phyloP scores from a whole-genome alignment of 768 basidiomycete species.

The Trametes maxima region DNA sequence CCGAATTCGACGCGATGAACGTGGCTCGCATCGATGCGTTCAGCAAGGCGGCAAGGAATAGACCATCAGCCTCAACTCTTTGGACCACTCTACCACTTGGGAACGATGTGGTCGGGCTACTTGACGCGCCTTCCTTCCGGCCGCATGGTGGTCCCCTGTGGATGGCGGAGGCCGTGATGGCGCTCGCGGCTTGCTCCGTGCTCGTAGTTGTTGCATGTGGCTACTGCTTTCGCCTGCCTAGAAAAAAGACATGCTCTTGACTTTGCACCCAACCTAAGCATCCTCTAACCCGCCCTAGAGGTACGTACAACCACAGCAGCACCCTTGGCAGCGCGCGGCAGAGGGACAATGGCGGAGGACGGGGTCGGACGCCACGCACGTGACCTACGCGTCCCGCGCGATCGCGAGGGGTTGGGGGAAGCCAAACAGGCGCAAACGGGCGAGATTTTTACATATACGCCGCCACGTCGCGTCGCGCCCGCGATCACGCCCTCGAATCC shows the following conservation, averaged over 20 bases:
- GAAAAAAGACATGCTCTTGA: too few relatives aligned
- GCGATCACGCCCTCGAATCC: constrained; percentile 1
- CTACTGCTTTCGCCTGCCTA: too few relatives aligned
- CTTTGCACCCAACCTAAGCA: too few relatives aligned
- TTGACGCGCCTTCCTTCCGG: too few relatives aligned
- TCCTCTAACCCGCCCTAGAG: too few relatives aligned
- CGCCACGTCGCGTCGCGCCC: constrained; percentile 24
- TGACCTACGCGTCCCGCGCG: constrained; percentile 2
- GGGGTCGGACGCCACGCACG: constrained; percentile 7
- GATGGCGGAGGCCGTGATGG: too few relatives aligned
- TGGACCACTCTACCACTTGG: too few relatives aligned
- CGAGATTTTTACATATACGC: constrained; percentile 8
- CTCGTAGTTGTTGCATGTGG: too few relatives aligned
- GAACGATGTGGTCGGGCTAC: too few relatives aligned
- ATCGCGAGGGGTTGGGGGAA: constrained; percentile 4
- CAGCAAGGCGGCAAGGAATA: neutral
- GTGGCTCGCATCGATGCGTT: neutral
- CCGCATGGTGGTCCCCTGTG: too few relatives aligned
- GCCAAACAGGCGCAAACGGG: constrained; percentile 21
- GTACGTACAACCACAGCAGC: neutral
- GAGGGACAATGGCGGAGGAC: neutral
- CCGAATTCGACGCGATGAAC: constrained; percentile 3
- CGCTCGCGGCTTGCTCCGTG: too few relatives aligned
- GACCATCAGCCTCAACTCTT: too few relatives aligned
- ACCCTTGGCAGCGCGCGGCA: neutral